Evolutionary conservation across 2,329 filamentous ascomycete species (phyloP).

Genomic region (Mariannaea sp.): DNA sequence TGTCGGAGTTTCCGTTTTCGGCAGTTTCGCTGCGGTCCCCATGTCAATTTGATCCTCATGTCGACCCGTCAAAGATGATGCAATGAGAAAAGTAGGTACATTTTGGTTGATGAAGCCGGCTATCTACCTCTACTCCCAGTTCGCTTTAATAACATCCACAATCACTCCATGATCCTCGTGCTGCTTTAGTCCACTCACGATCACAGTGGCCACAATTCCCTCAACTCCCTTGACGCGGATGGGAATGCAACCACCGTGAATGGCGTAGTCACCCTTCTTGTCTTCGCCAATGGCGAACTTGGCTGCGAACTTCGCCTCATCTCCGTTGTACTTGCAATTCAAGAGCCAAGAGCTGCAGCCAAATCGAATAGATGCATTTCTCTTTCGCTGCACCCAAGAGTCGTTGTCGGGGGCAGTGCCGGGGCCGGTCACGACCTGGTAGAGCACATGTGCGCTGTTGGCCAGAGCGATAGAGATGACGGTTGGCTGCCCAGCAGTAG

Average conservation of each 20-base stretch:
- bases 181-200: conserved; percentile 77
- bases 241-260: conserved; percentile 78
- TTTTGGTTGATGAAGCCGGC: background rate
- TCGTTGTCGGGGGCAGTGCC: conserved; percentile 75
- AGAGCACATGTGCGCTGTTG: conserved; percentile 64
- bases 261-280: conserved; percentile 67
- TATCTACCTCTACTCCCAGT: conserved; percentile 46
- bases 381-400: conserved; percentile 71
- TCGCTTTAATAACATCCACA: conserved; percentile 67
- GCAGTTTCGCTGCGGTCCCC: background rate
- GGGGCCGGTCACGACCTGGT: conserved; percentile 69
- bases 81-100: background rate
- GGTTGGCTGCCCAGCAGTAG: conserved; percentile 47
- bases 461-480: conserved; percentile 69
- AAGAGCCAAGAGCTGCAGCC: conserved; percentile 73
- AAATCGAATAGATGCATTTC: conserved; percentile 72
- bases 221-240: conserved; percentile 75
- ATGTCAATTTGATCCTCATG: background rate
- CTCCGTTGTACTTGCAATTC: conserved; percentile 67
- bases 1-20: background rate
- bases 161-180: conserved; percentile 79
- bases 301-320: conserved; percentile 67
- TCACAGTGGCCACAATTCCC: conserved; percentile 74
- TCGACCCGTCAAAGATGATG: too few relatives aligned
- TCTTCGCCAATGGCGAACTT: conserved; percentile 67